These are phyloP conservation scores for Chlorella sp. DNA, from an alignment of 139 green algal genomes.

Conservation along the genomic window DNA sequence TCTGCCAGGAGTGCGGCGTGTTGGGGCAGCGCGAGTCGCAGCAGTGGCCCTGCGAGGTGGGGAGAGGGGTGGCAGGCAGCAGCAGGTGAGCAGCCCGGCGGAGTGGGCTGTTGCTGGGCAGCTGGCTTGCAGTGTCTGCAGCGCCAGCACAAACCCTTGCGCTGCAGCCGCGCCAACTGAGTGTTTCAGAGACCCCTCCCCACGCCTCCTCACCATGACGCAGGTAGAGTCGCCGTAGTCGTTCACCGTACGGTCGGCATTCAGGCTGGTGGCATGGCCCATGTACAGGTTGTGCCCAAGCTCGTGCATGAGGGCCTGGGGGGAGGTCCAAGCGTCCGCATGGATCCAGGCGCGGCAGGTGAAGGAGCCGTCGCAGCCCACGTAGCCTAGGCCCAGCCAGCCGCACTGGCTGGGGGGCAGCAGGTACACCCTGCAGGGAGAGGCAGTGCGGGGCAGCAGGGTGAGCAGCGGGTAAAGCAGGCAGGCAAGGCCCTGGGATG, in stretches of 20 bases:
- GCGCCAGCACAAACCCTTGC: too few relatives aligned
- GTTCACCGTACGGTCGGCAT: background rate
- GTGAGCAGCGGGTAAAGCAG: too few relatives aligned
- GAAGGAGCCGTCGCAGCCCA: slow-evolving; percentile 11
- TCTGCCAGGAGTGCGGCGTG: slow-evolving; percentile 6
- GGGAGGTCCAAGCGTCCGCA: background rate
- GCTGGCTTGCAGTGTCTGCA: too few relatives aligned
- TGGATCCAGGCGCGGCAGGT: slow-evolving; percentile 9
- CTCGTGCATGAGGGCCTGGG: background rate
- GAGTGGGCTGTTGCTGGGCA: too few relatives aligned
- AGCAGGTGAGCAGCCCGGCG: too few relatives aligned
- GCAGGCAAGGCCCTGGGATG: too few relatives aligned
- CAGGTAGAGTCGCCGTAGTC: background rate
- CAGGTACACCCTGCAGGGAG: slow-evolving; percentile 16
- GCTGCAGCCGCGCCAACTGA: too few relatives aligned
- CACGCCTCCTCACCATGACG: too few relatives aligned
- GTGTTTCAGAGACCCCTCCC: too few relatives aligned
- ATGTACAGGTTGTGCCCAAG: slow-evolving; percentile 18
- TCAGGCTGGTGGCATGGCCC: background rate
- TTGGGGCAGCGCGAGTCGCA: background rate
- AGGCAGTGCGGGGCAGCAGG: background rate
- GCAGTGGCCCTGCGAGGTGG: background rate
- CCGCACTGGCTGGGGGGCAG: slow-evolving; percentile 1
- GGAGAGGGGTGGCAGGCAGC: too few relatives aligned
- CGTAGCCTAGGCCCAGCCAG: slow-evolving; percentile 11